Conservation (phyloP, 75 land plant genomes). For the Chamaecyparis obtusa region DNA sequence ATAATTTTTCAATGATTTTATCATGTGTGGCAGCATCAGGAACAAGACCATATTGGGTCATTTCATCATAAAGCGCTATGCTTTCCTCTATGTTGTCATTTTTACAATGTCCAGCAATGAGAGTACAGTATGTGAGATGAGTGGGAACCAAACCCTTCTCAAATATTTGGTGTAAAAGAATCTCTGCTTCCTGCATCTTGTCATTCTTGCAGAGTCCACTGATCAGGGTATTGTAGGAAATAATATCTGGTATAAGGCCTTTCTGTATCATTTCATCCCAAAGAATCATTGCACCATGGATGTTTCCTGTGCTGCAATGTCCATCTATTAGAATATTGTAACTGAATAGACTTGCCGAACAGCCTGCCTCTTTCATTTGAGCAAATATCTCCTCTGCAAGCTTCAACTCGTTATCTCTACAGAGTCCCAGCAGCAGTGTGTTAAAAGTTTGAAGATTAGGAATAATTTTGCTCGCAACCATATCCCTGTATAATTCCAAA, state of each 20-base stretch:
- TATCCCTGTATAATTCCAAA: slow-evolving; percentile 29
- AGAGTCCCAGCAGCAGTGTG: neutral
- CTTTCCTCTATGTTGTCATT: slow-evolving; percentile 5
- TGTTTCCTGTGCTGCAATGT: slow-evolving; percentile 5
- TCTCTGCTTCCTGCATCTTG: slow-evolving; percentile 28
- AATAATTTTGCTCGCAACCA: slow-evolving; percentile 17
- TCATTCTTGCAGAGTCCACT: slow-evolving; percentile 27
- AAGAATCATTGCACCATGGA: slow-evolving; percentile 5
- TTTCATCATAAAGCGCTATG: slow-evolving; percentile 7
- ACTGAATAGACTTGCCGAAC: neutral
- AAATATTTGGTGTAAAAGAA: slow-evolving; percentile 23
- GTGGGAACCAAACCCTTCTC: slow-evolving; percentile 14
- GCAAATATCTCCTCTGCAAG: neutral
- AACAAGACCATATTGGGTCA: slow-evolving; percentile 6
- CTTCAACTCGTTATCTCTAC: neutral
- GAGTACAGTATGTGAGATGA: neutral
- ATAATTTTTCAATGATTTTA: slow-evolving; percentile 12
- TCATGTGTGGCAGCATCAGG: slow-evolving; percentile 11
- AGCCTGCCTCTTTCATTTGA: slow-evolving; percentile 9
- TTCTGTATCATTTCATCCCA: slow-evolving; percentile 17
- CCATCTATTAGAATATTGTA: slow-evolving; percentile 15
- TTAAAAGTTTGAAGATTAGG: slow-evolving; percentile 9
- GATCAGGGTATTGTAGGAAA: slow-evolving; percentile 26
- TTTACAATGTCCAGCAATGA: slow-evolving; percentile 12
- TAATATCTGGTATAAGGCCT: slow-evolving; percentile 23